Evolutionary conservation across 164 flowering plant species (phyloP), one percentile per base, ranked within the genome.

Genomic region (Cinnamomum micranthum): DNA sequence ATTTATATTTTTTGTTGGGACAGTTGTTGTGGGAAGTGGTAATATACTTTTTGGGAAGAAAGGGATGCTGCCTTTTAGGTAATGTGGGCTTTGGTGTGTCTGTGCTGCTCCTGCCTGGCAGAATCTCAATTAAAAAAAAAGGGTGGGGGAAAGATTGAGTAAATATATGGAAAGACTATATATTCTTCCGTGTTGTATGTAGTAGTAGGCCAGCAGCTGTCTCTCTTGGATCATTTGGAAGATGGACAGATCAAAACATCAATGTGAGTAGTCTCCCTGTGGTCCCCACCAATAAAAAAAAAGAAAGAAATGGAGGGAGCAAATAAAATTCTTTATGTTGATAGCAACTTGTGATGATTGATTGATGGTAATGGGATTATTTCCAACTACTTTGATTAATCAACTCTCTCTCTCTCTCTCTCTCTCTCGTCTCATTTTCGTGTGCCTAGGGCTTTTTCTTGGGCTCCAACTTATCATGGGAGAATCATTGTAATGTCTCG

Each of bases 311-410:
- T 70, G 19, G 15, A 31, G 25, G 31, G 22, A 31, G 69, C 6
- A 31, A 66, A 66, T 31, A 31, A 66, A 51, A 71, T 71, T 71
- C 73, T 71, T 71, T 28, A 65, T 58, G 73, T 71, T 71, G 51
- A 68, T 73, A 72, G 22, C 52, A 72, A 67, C 60, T 47, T 41
- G 9, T 31, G 28, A 27, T 66, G 22, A 66, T 25, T 27, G 19
- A 5, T 15, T 25, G 17, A 66, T 66, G 35, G 28, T 55, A 41
- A 41, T 41, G 47, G 11, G 47, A 41, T 41, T 41, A 41, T 41
- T 9, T 41, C 47, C 1, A 41, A 7, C 47, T 4, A 41, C 47
- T 41, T 7, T 41, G 47, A 41, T 41, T 41, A 41, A 6, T 41
- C 47, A 6, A 7, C 47, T 7, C 47, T 7, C 10, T 9, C 9